A percentile compares a stretch with the other conserved stretches of the same genome.
Evolutionary conservation across 768 basidiomycete species (phyloP).

Genomic region (Pleurotus tuoliensis): DNA sequence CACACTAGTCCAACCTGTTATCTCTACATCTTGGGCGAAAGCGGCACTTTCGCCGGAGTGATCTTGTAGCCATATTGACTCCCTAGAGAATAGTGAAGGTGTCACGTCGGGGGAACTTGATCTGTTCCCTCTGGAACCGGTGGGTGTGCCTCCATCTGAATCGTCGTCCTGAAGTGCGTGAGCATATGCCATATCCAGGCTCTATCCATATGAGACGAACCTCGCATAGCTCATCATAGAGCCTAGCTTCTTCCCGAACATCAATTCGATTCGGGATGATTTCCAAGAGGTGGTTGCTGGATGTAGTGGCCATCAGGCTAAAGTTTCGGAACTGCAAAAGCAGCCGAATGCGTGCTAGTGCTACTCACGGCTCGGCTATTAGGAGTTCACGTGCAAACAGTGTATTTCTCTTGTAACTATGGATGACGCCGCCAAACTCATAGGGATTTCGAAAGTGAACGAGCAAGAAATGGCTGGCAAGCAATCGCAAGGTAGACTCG

Average conservation of each 20-base stretch:
- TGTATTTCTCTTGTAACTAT: too few species aligned
- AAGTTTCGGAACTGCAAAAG: too few species aligned
- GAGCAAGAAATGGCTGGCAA: too few species aligned
- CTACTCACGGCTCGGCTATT: too few species aligned
- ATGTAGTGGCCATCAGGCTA: too few species aligned
- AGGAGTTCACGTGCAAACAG: too few species aligned
- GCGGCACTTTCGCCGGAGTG: slow-evolving; percentile 47
- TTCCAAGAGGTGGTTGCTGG: slow-evolving; percentile 28
- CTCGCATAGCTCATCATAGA: slow-evolving; percentile 63
- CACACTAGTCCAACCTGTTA: slow-evolving; percentile 70
- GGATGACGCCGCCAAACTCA: too few species aligned
- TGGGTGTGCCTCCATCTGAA: neutral
- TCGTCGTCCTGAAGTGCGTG: slow-evolving; percentile 14
- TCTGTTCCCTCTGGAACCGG: slow-evolving; percentile 9
- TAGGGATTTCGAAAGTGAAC: too few species aligned
- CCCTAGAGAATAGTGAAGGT: slow-evolving; percentile 59
- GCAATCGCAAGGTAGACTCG: too few species aligned
- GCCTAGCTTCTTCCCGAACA: slow-evolving; percentile 60
- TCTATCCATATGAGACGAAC: slow-evolving; percentile 24
- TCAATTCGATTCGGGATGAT: slow-evolving; percentile 57
- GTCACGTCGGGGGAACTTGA: slow-evolving; percentile 23
- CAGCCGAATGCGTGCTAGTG: too few species aligned
- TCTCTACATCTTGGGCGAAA: slow-evolving; percentile 63
- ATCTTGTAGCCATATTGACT: slow-evolving; percentile 64
- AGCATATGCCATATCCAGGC: neutral